phyloP scores from a whole-genome alignment of 2,329 filamentous ascomycete species.

The Alternaria metachromatica region DNA sequence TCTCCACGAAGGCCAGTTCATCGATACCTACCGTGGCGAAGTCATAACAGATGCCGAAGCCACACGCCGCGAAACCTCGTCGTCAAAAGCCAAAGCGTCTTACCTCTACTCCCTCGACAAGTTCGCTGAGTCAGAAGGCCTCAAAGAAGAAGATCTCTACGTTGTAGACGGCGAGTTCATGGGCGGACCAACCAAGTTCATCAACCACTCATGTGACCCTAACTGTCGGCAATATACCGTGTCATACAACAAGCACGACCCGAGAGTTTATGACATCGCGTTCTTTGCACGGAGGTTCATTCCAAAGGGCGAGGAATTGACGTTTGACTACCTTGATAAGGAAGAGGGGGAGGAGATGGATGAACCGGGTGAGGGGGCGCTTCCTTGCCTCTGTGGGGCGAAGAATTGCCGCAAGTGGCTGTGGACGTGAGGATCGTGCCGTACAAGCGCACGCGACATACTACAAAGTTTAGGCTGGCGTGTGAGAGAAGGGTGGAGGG shows the following conservation, averaged over 20 bases:
- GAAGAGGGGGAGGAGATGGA: conserved; percentile 61
- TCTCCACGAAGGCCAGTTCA: conserved; percentile 75
- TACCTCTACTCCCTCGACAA: conserved; percentile 86
- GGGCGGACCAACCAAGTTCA: conserved; percentile 79
- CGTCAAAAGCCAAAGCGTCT: conserved; percentile 70
- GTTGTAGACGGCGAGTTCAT: conserved; percentile 73
- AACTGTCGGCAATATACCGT: conserved; percentile 82
- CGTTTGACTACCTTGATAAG: conserved; percentile 79
- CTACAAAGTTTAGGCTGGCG: background rate
- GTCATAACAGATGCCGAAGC: conserved; percentile 64
- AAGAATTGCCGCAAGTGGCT: conserved; percentile 71
- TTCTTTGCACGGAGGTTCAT: conserved; percentile 77
- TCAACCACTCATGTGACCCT: conserved; percentile 82
- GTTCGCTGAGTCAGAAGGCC: conserved; percentile 67
- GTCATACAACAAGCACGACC: conserved; percentile 77
- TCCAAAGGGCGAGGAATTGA: conserved; percentile 70
- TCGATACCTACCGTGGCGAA: conserved; percentile 78
- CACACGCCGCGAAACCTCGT: conserved; percentile 65
- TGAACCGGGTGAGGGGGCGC: conserved; percentile 54
- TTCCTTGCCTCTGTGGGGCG: conserved; percentile 65
- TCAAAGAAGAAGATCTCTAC: conserved; percentile 52
- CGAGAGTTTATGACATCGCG: conserved; percentile 76
- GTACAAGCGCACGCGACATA: background rate
- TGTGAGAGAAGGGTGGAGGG: background rate
- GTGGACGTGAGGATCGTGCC: conserved; percentile 57